Conservation (phyloP, 495 filamentous ascomycete species). For the Polyplosphaeria fusca region DNA sequence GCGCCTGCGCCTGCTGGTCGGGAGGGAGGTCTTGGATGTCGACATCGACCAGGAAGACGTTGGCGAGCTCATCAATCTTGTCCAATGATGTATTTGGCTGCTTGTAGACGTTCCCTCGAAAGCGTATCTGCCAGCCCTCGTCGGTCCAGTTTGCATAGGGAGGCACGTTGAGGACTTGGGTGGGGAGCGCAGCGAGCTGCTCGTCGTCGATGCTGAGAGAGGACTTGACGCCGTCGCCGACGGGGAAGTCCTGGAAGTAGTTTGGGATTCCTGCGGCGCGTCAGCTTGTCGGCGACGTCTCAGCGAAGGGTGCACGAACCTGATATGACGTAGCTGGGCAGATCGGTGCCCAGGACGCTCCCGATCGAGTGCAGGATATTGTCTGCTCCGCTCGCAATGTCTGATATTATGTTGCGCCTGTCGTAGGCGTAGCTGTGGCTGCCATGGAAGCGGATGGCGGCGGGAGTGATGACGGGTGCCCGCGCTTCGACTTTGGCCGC, state of each 20-base stretch:
- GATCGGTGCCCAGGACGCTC: slow-evolving; percentile 23
- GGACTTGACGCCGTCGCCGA: slow-evolving; percentile 55
- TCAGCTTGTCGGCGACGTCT: not conserved
- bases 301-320: too few species aligned
- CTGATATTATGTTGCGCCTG: slow-evolving; percentile 23
- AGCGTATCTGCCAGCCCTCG: slow-evolving; percentile 68
- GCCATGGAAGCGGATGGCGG: slow-evolving; percentile 25
- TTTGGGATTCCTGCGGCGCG: slow-evolving; percentile 47
- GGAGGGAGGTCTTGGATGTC: slow-evolving; percentile 57
- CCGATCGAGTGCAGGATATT: slow-evolving; percentile 19
- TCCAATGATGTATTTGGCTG: slow-evolving; percentile 61
- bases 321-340: slow-evolving; percentile 28
- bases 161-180: slow-evolving; percentile 70
- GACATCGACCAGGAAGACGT: slow-evolving; percentile 65
- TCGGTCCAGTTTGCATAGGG: slow-evolving; percentile 80
- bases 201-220: slow-evolving; percentile 56
- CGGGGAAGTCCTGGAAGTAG: slow-evolving; percentile 66
- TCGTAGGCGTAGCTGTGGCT: slow-evolving; percentile 23
- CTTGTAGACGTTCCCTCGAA: slow-evolving; percentile 78
- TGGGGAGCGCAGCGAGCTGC: slow-evolving; percentile 59
- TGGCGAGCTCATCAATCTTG: slow-evolving; percentile 63
- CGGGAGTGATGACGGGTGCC: slow-evolving; percentile 27
- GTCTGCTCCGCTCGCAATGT: slow-evolving; percentile 26
- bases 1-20: slow-evolving; percentile 60
- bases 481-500: slow-evolving; percentile 11